Conservation (phyloP, 345 rosid genomes). For the Populus euphratica region DNA sequence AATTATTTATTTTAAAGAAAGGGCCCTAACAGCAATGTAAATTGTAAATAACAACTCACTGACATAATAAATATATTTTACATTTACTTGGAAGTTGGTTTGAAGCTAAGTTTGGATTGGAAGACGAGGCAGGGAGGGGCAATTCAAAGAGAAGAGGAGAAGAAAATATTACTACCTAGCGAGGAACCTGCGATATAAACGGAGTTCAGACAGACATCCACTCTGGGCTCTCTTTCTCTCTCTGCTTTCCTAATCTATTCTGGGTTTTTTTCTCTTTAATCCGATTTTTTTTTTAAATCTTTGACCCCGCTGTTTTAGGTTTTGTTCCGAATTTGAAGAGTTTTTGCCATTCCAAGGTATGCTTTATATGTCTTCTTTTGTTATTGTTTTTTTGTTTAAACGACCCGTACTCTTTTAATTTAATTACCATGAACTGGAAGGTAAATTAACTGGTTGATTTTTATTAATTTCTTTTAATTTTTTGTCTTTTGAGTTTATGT, state of each 20-base stretch:
- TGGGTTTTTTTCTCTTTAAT: not conserved
- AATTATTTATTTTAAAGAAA: not conserved
- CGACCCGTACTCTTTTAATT: not conserved
- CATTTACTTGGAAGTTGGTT: slow-evolving; percentile 15
- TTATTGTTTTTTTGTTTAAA: not conserved
- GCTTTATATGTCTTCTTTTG: not conserved
- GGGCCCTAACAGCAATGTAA: slow-evolving; percentile 3
- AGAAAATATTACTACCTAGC: no score
- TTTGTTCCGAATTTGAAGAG: not conserved
- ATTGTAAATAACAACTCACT: not conserved
- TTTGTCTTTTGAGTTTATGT: not conserved
- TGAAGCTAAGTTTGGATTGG: slow-evolving; percentile 21
- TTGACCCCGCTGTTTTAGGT: slow-evolving; percentile 13
- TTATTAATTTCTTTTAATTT: not conserved
- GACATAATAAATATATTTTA: no score
- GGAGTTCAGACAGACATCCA: slow-evolving; percentile 8
- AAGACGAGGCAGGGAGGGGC: slow-evolving; percentile 30
- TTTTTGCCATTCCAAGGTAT: slow-evolving; percentile 14
- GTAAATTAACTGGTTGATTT: not conserved
- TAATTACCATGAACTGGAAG: not conserved
- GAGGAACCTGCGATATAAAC: not conserved
- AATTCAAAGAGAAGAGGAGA: slow-evolving; percentile 20
- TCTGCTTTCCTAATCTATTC: not conserved
- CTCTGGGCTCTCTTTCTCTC: not conserved
- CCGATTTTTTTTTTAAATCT: not conserved